These are phyloP conservation scores for Funneliformis caledonium DNA, from an alignment of 371 early-diverging fungal species.

Conservation along the genomic window DNA sequence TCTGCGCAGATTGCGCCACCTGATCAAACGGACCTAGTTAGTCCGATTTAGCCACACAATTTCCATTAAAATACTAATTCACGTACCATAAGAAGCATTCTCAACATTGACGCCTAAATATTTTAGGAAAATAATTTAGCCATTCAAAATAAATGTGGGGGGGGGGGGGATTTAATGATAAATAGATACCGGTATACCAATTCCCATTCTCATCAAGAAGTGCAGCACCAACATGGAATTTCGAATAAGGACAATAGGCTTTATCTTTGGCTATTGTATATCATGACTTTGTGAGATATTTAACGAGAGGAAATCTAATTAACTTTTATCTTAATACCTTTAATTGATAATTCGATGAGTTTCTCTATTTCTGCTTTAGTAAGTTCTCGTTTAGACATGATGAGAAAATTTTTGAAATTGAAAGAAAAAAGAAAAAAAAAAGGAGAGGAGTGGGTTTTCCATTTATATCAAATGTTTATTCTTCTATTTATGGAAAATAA, in stretches of 20 bases:
- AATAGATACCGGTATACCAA: conserved; percentile 58
- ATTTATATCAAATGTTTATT: too few relatives aligned
- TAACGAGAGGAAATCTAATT: neutral
- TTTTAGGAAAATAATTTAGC: neutral
- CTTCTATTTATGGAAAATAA: too few relatives aligned
- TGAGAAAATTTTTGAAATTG: too few relatives aligned
- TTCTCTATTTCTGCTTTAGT: neutral
- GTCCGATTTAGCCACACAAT: neutral
- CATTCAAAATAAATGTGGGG: neutral
- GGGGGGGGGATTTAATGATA: neutral
- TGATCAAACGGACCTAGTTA: conserved; percentile 26
- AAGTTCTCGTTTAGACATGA: neutral
- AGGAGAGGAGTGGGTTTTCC: too few relatives aligned
- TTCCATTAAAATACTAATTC: neutral
- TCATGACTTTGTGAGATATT: neutral
- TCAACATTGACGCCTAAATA: conserved; percentile 81
- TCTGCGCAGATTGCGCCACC: conserved; percentile 83
- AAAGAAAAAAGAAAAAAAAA: too few relatives aligned
- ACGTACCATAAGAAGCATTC: conserved; percentile 76
- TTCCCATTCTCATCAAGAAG: conserved; percentile 67
- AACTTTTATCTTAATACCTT: neutral
- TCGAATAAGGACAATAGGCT: conserved; percentile 82
- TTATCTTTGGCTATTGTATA: conserved; percentile 52
- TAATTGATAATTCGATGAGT: neutral
- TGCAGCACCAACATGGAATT: conserved; percentile 85